Conservation (phyloP, 331 rosid species). For the Telfairia occidentalis region DNA sequence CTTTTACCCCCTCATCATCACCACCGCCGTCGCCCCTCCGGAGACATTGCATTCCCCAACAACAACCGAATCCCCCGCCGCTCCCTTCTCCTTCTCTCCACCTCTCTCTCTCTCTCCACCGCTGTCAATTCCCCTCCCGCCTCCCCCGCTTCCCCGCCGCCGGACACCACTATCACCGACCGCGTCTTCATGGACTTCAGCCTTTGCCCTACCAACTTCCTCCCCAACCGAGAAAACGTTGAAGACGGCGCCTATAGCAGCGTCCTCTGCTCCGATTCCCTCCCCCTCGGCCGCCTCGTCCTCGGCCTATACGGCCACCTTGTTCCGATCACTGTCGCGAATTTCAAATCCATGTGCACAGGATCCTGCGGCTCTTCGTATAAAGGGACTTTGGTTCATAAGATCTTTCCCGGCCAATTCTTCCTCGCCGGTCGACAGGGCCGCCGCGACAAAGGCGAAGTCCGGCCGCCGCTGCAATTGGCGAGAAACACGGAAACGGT, state of each 20-base stretch:
- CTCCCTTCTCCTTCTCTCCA: conserved; percentile 41
- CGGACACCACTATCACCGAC: conserved; percentile 69
- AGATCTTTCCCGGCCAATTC: conserved; percentile 62
- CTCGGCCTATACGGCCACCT: conserved; percentile 76
- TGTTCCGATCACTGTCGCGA: conserved; percentile 64
- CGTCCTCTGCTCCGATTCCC: conserved; percentile 60
- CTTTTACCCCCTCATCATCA: conserved; percentile 13
- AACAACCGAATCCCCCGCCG: conserved; percentile 43
- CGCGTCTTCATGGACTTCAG: conserved; percentile 83
- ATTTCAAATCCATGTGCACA: conserved; percentile 69
- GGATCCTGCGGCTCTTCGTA: conserved; percentile 38
- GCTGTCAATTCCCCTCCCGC: conserved; percentile 11
- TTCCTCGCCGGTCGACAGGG: conserved; percentile 83
- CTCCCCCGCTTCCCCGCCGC: conserved; percentile 3
- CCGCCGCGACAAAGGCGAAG: conserved; percentile 71
- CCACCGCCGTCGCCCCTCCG: conserved; percentile 10
- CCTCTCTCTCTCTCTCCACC: conserved; percentile 23
- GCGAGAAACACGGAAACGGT: conserved; percentile 59
- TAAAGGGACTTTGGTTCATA: conserved; percentile 60
- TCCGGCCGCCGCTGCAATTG: conserved; percentile 43
- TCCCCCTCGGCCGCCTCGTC: conserved; percentile 58
- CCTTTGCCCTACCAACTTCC: conserved; percentile 70
- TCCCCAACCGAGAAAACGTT: conserved; percentile 40
- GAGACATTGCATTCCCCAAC: background rate
- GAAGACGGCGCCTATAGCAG: conserved; percentile 17